These are phyloP conservation scores for Hypoxylon perforatum DNA, from an alignment of 495 filamentous ascomycete genomes.

Conservation along the genomic window DNA sequence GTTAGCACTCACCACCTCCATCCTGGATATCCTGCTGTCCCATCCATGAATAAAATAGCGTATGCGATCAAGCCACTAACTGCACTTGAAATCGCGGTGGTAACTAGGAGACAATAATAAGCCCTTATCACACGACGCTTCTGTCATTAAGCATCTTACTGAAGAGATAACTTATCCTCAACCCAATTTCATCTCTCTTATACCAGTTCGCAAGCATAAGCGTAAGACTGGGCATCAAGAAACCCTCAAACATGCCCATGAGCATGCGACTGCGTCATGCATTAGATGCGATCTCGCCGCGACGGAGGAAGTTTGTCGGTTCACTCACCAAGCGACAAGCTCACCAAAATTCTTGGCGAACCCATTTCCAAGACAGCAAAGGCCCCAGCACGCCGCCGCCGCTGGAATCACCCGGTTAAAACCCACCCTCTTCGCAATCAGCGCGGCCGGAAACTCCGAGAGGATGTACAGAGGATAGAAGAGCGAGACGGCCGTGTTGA, in stretches of 20 bases:
- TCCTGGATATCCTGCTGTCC: constrained; percentile 47
- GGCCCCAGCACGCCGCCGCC: constrained; percentile 45
- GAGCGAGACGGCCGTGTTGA: constrained; percentile 50
- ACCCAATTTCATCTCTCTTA: constrained; percentile 47
- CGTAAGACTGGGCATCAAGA: constrained; percentile 45
- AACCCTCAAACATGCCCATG: constrained; percentile 48
- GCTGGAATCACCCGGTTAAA: constrained; percentile 46
- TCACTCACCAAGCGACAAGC: constrained; percentile 27
- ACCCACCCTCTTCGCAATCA: constrained; percentile 45
- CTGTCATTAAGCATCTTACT: constrained; percentile 16
- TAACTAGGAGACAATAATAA: no score
- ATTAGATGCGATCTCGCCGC: no score
- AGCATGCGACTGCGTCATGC: constrained; percentile 26
- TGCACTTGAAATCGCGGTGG: constrained; percentile 47
- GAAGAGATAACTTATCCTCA: constrained; percentile 44
- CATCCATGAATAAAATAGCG: constrained; percentile 53
- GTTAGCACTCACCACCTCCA: constrained; percentile 49
- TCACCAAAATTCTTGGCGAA: constrained; percentile 45
- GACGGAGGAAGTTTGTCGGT: no score
- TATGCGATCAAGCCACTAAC: constrained; percentile 61
- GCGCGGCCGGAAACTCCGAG: constrained; percentile 44
- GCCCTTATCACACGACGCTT: neutral
- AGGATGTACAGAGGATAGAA: constrained; percentile 48
- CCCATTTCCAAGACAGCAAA: constrained; percentile 45
- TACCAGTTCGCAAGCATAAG: constrained; percentile 50